Percentiles rank a stretch among this genome's conserved stretches.
phyloP scores from a whole-genome alignment of 2,329 filamentous ascomycete species.

The Aspergillus hortae region DNA sequence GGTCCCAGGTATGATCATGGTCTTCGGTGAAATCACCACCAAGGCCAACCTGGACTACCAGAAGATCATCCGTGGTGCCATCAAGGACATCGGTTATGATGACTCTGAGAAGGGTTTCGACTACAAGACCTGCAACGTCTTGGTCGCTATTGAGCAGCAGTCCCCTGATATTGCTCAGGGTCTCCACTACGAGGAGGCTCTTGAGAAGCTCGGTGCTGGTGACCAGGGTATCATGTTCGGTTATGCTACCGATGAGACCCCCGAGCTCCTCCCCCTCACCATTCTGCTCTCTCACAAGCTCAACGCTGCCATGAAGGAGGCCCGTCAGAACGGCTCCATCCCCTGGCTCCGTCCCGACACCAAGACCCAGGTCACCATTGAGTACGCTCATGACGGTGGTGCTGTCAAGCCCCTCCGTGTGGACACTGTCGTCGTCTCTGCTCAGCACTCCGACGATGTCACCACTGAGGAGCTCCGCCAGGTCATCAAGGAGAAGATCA shows the following conservation, averaged over 20 bases:
- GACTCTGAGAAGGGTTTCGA: slow-evolving; percentile 97
- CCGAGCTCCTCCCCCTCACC: slow-evolving; percentile 92
- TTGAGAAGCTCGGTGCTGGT: slow-evolving; percentile 97
- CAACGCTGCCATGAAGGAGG: slow-evolving; percentile 88
- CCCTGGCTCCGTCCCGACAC: slow-evolving; percentile 97
- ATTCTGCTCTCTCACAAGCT: slow-evolving; percentile 94
- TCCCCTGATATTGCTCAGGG: slow-evolving; percentile 98
- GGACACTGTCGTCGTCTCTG: slow-evolving; percentile 94
- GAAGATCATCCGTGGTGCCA: slow-evolving; percentile 86
- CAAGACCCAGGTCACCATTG: slow-evolving; percentile 98
- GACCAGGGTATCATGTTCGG: slow-evolving; percentile 99
- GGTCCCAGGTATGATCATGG: slow-evolving; percentile 76
- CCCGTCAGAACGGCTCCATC: slow-evolving; percentile 80
- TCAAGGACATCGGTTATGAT: slow-evolving; percentile 99
- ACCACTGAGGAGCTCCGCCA: slow-evolving; percentile 87
- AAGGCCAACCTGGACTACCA: slow-evolving; percentile 96
- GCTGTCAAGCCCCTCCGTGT: slow-evolving; percentile 89
- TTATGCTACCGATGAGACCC: slow-evolving; percentile 98
- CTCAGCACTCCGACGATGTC: slow-evolving; percentile 87
- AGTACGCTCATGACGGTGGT: slow-evolving; percentile 93
- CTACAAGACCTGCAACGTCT: slow-evolving; percentile 99
- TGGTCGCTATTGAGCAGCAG: slow-evolving; percentile 98
- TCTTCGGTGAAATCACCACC: slow-evolving; percentile 98
- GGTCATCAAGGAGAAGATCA: slow-evolving; percentile 95
- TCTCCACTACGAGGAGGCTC: slow-evolving; percentile 95